Percentiles rank a stretch among this genome's conserved stretches.
phyloP scores from a whole-genome alignment of 2,329 filamentous ascomycete genomes.

The Lachnellula subtilissima region DNA sequence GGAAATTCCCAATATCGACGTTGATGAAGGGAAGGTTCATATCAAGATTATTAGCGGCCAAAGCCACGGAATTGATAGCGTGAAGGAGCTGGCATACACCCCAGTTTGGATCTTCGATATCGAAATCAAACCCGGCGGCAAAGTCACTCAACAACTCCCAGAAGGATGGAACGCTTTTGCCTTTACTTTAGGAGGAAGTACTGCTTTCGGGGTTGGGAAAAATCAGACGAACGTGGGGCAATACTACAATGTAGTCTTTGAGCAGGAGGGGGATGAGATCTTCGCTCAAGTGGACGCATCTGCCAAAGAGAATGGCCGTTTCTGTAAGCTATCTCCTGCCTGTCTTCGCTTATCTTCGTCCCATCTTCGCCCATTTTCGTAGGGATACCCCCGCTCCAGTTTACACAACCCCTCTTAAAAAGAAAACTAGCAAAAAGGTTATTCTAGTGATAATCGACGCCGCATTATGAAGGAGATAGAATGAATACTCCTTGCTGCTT shows the following conservation, averaged over 20 bases:
- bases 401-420: too few species aligned
- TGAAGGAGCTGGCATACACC: conserved; percentile 89
- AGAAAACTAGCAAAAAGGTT: too few species aligned
- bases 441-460: too few species aligned
- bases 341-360: background rate
- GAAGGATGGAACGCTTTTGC: conserved; percentile 84
- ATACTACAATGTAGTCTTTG: conserved; percentile 88
- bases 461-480: too few species aligned
- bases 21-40: conserved; percentile 67
- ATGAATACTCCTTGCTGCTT: too few species aligned
- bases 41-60: conserved; percentile 90
- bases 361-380: too few species aligned
- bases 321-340: conserved; percentile 32
- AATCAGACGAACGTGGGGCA: conserved; percentile 53
- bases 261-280: conserved; percentile 70
- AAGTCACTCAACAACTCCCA: conserved; percentile 69
- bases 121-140: conserved; percentile 72
- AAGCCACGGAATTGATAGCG: conserved; percentile 76
- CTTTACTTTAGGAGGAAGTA: conserved; percentile 74
- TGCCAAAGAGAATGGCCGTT: conserved; percentile 49
- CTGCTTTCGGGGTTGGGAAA: conserved; percentile 53
- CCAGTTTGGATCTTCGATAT: conserved; percentile 95
- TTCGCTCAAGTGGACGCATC: conserved; percentile 63
- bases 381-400: too few species aligned
- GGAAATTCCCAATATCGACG: conserved; percentile 73